Evolutionary conservation across 768 basidiomycete genomes (phyloP).

Genomic region (Russula olivacea): DNA sequence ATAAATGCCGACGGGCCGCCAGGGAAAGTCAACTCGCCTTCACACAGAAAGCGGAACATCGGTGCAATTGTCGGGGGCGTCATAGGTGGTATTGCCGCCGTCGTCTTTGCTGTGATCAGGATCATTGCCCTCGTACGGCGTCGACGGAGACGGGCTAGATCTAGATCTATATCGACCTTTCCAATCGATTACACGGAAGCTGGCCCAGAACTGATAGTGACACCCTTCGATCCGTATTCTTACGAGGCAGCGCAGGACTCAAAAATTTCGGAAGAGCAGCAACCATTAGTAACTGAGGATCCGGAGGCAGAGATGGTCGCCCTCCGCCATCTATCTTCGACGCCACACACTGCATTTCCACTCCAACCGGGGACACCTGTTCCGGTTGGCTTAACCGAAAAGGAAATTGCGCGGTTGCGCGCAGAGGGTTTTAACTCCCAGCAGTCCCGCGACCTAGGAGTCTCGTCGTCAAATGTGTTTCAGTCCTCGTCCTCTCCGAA

Average conservation of each 20-base stretch:
- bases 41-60: not conserved
- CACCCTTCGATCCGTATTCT: conserved; percentile 1
- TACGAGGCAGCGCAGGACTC: not conserved
- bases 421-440: not conserved
- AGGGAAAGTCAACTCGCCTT: not conserved
- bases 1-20: not conserved
- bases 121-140: conserved; percentile 4
- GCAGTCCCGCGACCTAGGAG: too few species aligned
- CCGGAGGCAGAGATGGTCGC: not conserved
- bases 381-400: conserved; percentile 5
- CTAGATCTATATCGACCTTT: not conserved
- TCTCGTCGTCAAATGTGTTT: not conserved
- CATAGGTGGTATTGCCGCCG: conserved; percentile 10
- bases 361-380: not conserved
- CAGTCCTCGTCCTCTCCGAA: not conserved
- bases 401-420: conserved; percentile 15
- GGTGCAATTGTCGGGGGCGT: conserved; percentile 21
- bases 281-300: not conserved
- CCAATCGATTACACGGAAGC: not conserved
- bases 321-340: not conserved
- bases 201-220: not conserved
- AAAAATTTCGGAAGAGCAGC: not conserved
- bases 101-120: not conserved
- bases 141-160: conserved; percentile 1
- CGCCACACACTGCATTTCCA: not conserved